Base-by-base conservation (phyloP, 1,284 basidiomycete genomes). In the Singerocomus inundabilis region DNA sequence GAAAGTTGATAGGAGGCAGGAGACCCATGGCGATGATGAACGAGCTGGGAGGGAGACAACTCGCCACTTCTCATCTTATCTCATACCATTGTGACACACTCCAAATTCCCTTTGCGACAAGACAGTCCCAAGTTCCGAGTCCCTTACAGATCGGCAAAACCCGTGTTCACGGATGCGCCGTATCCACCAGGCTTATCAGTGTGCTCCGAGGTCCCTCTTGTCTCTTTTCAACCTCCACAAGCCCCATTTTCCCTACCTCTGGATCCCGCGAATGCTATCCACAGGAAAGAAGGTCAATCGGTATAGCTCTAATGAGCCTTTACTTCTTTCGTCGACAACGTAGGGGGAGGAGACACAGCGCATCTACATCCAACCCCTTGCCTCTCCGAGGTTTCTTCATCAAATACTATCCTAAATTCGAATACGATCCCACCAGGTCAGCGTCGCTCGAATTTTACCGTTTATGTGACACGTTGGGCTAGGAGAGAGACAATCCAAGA, bases 1-100 rank as follows among this genome's bases (percentile, higher is more conserved):
- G 81, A 59, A 96, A 85, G 72, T 94, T 93, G 60, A 96, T 77
- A 2, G 93, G 88, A 16, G 83, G 75, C 12, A 73, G 58, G 40
- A 91, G 73, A 56, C 80, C 78, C 85, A 86, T 88, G 30, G n/a
- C 9, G 37, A 33, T 4, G 31, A 15, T 21, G 21, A 21, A 21
- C 21, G 21, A 21, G 21, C 21, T 21, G 21, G 21, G 21, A 21
- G 21, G 21, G 21, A 4, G 21, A 21, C 4, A 21, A 21, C 4
- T 4, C 21, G 21, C 21, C 21, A 21, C 21, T 21, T 21, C 21
- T 21, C 13, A 40, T 39, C 5, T 38, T 36, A 13, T 15, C 7
- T 35, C 18, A 13, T 21, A 11, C 18, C 35, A 24, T 18, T 12
- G 3, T 35, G 18, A 5, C 15, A 9, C 32, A 32, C 31, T 21